Percentiles rank a stretch among this genome's conserved stretches.
Evolutionary conservation across 2,329 filamentous ascomycete genomes (phyloP).

Genomic region (Monilinia vaccinii-corymbosi): DNA sequence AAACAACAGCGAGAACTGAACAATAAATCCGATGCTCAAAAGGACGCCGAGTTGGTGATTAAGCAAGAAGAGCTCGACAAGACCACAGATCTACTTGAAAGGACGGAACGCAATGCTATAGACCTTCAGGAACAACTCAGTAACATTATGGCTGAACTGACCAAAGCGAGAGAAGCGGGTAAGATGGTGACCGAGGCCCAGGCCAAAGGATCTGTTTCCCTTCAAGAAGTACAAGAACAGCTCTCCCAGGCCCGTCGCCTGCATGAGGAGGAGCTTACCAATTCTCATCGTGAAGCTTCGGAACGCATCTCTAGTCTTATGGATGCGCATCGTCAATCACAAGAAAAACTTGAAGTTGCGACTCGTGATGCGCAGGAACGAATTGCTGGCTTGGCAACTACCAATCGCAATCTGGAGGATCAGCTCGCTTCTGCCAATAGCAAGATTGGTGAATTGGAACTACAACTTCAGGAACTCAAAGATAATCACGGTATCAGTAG

Average conservation of each 20-base stretch:
- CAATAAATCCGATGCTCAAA: constrained; percentile 69
- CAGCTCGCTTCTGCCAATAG: constrained; percentile 20
- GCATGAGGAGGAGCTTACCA: constrained; percentile 5
- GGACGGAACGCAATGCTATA: constrained; percentile 29
- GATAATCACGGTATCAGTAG: constrained; percentile 23
- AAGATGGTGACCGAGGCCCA: constrained; percentile 18
- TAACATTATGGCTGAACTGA: constrained; percentile 28
- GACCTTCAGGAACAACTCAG: constrained; percentile 27
- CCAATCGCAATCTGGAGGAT: constrained; percentile 1
- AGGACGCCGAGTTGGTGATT: constrained; percentile 53
- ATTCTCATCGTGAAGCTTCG: constrained; percentile 6
- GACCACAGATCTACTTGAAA: constrained; percentile 29
- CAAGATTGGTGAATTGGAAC: constrained; percentile 27
- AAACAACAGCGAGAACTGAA: constrained; percentile 93
- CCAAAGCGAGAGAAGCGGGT: constrained; percentile 24
- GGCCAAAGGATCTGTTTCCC: constrained; percentile 17
- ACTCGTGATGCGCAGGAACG: constrained; percentile 8
- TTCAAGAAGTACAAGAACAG: constrained; percentile 17
- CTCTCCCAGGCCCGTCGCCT: constrained; percentile 9
- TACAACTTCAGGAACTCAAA: constrained; percentile 25
- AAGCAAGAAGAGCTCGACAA: constrained; percentile 49
- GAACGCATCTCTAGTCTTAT: constrained; percentile 2
- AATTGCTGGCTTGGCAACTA: constrained; percentile 1
- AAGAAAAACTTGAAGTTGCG: constrained; percentile 1
- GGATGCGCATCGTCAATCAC: neutral